Base-by-base conservation (phyloP, 2,329 filamentous ascomycete genomes). In the Alternaria conjuncta region DNA sequence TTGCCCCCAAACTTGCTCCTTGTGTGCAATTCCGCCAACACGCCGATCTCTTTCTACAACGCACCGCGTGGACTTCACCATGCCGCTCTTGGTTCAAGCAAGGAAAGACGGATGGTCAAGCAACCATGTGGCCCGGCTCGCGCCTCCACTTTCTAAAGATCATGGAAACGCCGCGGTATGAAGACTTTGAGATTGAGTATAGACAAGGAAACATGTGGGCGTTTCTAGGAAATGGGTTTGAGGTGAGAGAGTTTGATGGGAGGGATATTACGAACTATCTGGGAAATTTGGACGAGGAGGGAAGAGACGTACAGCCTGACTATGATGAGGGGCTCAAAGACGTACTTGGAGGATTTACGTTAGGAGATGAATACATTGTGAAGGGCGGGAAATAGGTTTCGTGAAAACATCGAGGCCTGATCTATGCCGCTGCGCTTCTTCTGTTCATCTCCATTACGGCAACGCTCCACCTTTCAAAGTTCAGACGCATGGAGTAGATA, bases 261-360 rank as follows among this genome's bases (percentile, higher is more conserved):
- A 76, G 82, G 57, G 82, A 84, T 71, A 78, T 84, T 21, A 84
- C 82, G 43, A 76, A 82, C 67, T 84, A 84, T 74, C 62, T 84
- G 45, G 82, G 82, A 0, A 67, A 65, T 50, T 60, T 82, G 61
- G 75, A 82, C 66, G 73, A 73, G 9, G 70, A 77, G 23, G 79
- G 79, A 4, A 72, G 65, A 49, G 81, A 82, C 71, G 72, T 76
- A 43, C 80, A 83, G 74, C 81, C 81, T 8, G 74, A 74, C 10
- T 83, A 81, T 71, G 81, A 79, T 41, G 73, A 81, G 53, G 74
- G 76, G 15, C 59, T 83, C 68, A 71, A 81, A 50, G 65, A 80
- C 43, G 72, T 75, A 49, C 58, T 83, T 47, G 82, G 80, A 2
- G 80, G 81, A 5, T 70, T 68, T 49, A 74, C 46, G 44, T 41